Percentiles rank a stretch among this genome's conserved stretches.
Evolutionary conservation across 208 protist species (phyloP).

Genomic region (Angomonas deanei): DNA sequence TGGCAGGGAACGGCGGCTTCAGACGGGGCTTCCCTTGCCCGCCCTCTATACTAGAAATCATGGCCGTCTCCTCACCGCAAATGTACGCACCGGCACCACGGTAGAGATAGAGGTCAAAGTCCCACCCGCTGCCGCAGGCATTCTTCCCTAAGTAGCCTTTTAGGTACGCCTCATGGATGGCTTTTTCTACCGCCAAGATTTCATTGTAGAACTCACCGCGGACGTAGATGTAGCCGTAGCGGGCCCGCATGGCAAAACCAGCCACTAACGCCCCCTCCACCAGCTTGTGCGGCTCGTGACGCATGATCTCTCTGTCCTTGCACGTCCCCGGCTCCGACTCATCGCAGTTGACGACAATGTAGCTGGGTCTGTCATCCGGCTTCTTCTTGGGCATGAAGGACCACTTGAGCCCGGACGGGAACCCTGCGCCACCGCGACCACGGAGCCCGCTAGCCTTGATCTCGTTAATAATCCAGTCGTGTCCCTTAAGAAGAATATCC

Average conservation of each 20-base stretch:
- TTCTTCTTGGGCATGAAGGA: constrained; percentile 97
- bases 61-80: constrained; percentile 98
- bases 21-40: constrained; percentile 96
- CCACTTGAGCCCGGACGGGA: constrained; percentile 99
- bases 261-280: constrained; percentile 97
- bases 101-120: constrained; percentile 98
- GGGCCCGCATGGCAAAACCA: constrained; percentile 95
- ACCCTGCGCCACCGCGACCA: constrained; percentile 97
- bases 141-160: constrained; percentile 97
- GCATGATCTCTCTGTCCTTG: constrained; percentile 99
- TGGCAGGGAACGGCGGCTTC: constrained; percentile 99
- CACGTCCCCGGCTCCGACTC: constrained; percentile 99
- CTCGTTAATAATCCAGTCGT: constrained; percentile 97
- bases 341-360: constrained; percentile 99
- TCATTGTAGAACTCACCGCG: constrained; percentile 99
- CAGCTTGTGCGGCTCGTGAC: constrained; percentile 98
- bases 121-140: constrained; percentile 95
- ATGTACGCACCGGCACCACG: constrained; percentile 98
- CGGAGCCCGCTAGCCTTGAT: constrained; percentile 96
- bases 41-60: constrained; percentile 97
- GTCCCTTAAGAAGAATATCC: constrained; percentile 94
- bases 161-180: constrained; percentile 94
- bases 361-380: constrained; percentile 91
- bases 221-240: constrained; percentile 98
- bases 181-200: constrained; percentile 88